A percentile compares a stretch with the other conserved stretches of the same genome.
Conservation (phyloP, 2,329 filamentous ascomycete species). For the Didymella glomerata region DNA sequence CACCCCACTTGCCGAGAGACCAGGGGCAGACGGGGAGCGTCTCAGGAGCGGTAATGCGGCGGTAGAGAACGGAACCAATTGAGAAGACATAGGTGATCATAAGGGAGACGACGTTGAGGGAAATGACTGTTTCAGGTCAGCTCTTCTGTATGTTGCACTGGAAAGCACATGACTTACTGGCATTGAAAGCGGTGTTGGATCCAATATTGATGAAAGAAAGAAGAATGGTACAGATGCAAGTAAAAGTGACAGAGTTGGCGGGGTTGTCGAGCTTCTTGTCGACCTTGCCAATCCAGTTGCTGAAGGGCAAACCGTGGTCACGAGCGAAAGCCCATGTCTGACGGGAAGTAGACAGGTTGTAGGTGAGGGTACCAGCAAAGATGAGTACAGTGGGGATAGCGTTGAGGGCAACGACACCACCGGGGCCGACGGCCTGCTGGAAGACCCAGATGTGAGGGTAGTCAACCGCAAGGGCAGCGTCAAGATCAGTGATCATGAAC, state of each 20-base stretch:
- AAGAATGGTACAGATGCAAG: constrained; percentile 39
- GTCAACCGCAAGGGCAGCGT: constrained; percentile 39
- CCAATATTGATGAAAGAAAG: constrained; percentile 49
- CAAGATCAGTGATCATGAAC: constrained; percentile 46
- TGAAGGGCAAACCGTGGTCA: constrained; percentile 47
- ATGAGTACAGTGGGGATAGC: constrained; percentile 43
- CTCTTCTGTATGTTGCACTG: neutral
- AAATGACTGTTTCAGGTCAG: constrained; percentile 44
- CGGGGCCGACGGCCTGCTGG: constrained; percentile 35
- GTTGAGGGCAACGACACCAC: constrained; percentile 43
- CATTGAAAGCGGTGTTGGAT: constrained; percentile 47
- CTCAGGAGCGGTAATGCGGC: constrained; percentile 49
- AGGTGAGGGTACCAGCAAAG: constrained; percentile 43
- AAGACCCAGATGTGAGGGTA: constrained; percentile 51
- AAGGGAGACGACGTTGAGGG: constrained; percentile 50
- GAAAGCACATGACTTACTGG: constrained; percentile 28
- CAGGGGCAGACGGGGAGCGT: constrained; percentile 51
- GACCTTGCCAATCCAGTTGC: constrained; percentile 39
- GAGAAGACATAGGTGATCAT: constrained; percentile 55
- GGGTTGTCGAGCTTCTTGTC: constrained; percentile 41
- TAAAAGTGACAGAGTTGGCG: constrained; percentile 44
- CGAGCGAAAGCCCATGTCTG: constrained; percentile 51
- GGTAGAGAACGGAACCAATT: constrained; percentile 53
- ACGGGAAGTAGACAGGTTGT: constrained; percentile 44
- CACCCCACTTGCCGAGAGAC: constrained; percentile 51